Base-by-base conservation (phyloP, 495 filamentous ascomycete genomes). In the Zalerion maritima region DNA sequence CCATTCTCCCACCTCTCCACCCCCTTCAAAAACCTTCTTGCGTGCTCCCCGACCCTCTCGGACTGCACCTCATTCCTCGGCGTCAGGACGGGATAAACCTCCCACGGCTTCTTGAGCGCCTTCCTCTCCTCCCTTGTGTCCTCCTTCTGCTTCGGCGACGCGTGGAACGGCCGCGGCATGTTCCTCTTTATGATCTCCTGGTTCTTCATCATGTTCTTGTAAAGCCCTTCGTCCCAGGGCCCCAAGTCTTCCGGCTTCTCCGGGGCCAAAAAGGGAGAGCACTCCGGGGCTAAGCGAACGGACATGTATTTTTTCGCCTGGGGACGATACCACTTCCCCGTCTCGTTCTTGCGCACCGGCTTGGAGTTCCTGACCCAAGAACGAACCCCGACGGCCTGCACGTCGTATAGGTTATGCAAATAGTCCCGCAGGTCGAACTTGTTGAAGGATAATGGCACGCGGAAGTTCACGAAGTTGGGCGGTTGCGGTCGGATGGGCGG, bases 401-500 rank as follows among this genome's bases (percentile, higher is more conserved):
- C 71, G 27, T 65, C 60, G 55, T 94, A 93, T 12, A 53, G 64
- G 45, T 83, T 62, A 43, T 69, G 69, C 26, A 94, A 75, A 59
- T 92, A 94, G 63, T 91, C 82, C 48, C 79, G 76, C 15, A 93
- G 52, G 54, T 93, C 85, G 40, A 92, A 72, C 57, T 94, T 93
- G 69, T 79, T 84, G 63, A 91, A 78, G 37, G 67, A 71, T 44
- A 94, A 67, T 10, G 85, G 85, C 24, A 92, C 85, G 44, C 69
- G 59, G 67, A 94, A 94, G 28, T 71, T 69, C 26, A 83, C 86
- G 42, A 75, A 79, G 53, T 70, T 78, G 16, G 84, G 67, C 15
- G 78, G 75, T 43, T 80, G 72, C 43, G 64, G 66, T 18, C 69
- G 66, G 17, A 71, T 79, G 12, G 53, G 53, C 34, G 75, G 76